These are phyloP conservation scores for Stephania japonica DNA, from an alignment of 164 flowering plant species.

Conservation along the genomic window DNA sequence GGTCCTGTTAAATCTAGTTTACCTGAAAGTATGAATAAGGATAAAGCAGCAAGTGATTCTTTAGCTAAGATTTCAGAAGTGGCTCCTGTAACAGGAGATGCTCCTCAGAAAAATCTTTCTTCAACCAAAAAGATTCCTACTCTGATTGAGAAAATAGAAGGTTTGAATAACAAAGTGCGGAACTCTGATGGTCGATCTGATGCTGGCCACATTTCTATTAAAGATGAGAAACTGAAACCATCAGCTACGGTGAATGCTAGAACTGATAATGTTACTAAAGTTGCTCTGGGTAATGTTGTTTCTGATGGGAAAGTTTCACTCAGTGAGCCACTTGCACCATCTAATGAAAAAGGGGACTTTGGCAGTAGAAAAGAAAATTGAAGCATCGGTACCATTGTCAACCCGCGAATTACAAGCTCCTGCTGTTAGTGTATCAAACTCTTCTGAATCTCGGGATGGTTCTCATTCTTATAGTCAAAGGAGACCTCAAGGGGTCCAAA, in stretches of 20 bases:
- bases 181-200: conserved; percentile 51
- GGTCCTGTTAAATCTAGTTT: conserved; percentile 21
- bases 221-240: conserved; percentile 35
- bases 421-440: conserved; percentile 4
- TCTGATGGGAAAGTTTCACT: conserved; percentile 24
- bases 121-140: conserved; percentile 41
- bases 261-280: conserved; percentile 17
- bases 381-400: conserved; percentile 30
- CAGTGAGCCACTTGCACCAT: conserved; percentile 18
- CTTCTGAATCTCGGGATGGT: conserved; percentile 15
- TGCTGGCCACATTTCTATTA: conserved; percentile 19
- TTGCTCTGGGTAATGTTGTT: conserved; percentile 19
- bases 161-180: conserved; percentile 69
- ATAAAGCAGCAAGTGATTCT: conserved; percentile 26
- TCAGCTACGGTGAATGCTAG: conserved; percentile 23
- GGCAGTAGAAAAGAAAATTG: conserved; percentile 29
- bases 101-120: conserved; percentile 15
- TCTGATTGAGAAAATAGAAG: conserved; percentile 71
- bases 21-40: conserved; percentile 22
- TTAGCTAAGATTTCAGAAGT: conserved; percentile 26
- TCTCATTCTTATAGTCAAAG: conserved; percentile 29
- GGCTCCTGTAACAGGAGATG: conserved; percentile 12
- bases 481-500: conserved; percentile 47
- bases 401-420: conserved; percentile 13
- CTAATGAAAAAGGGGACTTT: conserved; percentile 19